Percentiles rank a stretch among this genome's conserved stretches.
These are phyloP conservation scores for Leccinum olivaceopallidum DNA, from an alignment of 768 basidiomycete species.

Conservation along the genomic window DNA sequence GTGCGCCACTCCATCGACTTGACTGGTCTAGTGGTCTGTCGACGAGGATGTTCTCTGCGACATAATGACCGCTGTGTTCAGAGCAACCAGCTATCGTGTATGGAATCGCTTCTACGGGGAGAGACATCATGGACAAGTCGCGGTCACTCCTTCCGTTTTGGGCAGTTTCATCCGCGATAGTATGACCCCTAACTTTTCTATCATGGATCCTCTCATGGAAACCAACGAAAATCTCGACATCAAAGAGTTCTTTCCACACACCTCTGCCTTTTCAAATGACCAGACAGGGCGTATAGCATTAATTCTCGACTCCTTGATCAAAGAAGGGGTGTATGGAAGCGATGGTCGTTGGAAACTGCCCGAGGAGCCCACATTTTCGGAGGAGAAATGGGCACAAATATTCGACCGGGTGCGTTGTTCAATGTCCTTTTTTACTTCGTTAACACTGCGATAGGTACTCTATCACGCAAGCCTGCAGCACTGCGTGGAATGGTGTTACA, in stretches of 20 bases:
- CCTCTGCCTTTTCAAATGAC: neutral
- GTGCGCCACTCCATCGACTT: slow-evolving; percentile 77
- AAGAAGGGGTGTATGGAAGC: neutral
- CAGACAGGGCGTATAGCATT: neutral
- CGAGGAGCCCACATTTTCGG: neutral
- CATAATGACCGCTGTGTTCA: slow-evolving; percentile 71
- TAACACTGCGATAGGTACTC: neutral
- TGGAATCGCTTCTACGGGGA: slow-evolving; percentile 27
- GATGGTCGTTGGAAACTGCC: neutral
- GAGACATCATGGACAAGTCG: neutral
- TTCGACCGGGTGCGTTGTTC: neutral
- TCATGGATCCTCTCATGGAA: neutral
- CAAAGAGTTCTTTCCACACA: neutral
- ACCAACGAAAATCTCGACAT: neutral
- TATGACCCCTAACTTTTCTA: no score
- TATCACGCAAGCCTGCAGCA: neutral
- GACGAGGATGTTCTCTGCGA: slow-evolving; percentile 65
- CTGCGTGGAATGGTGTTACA: neutral
- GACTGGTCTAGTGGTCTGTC: slow-evolving; percentile 63
- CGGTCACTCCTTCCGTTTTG: no score
- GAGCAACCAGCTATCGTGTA: slow-evolving; percentile 62
- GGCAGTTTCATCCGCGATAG: no score
- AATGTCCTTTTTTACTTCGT: neutral
- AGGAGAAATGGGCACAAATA: neutral
- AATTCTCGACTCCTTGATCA: neutral